These are phyloP conservation scores for Cyclotella distinguenda DNA, from an alignment of 108 stramenopile species.

Conservation along the genomic window DNA sequence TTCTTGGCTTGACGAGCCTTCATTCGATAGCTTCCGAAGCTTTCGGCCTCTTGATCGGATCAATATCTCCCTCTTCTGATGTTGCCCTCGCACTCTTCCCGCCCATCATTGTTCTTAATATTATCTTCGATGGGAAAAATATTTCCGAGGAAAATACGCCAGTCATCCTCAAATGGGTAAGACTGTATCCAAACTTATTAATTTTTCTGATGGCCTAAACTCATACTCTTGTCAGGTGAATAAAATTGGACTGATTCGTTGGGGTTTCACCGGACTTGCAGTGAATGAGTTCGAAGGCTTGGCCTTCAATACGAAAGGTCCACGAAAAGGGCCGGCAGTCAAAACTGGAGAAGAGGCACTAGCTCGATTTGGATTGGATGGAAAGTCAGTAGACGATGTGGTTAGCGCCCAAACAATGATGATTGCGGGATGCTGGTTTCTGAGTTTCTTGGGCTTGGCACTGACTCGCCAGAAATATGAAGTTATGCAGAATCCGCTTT, in stretches of 20 bases:
- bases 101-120: conserved; percentile 83
- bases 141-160: conserved; percentile 86
- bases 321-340: conserved; percentile 70
- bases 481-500: conserved; percentile 56
- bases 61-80: conserved; percentile 67
- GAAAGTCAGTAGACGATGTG: conserved; percentile 51
- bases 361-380: conserved; percentile 73
- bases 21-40: conserved; percentile 77
- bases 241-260: conserved; percentile 74
- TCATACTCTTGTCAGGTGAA: conserved; percentile 11
- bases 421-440: conserved; percentile 63
- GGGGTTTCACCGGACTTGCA: conserved; percentile 84
- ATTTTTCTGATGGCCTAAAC: neutral
- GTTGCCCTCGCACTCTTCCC: conserved; percentile 81
- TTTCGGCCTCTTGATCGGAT: conserved; percentile 69
- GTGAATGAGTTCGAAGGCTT: conserved; percentile 87
- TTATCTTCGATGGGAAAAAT: conserved; percentile 89
- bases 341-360: conserved; percentile 81
- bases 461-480: conserved; percentile 72
- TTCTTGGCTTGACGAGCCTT: conserved; percentile 73
- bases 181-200: neutral
- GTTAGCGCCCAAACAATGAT: conserved; percentile 63
- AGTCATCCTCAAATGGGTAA: conserved; percentile 61
- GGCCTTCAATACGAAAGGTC: conserved; percentile 68
- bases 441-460: conserved; percentile 72